phyloP scores from a whole-genome alignment of 495 filamentous ascomycete genomes.

The Hypoxylon cercidicola region DNA sequence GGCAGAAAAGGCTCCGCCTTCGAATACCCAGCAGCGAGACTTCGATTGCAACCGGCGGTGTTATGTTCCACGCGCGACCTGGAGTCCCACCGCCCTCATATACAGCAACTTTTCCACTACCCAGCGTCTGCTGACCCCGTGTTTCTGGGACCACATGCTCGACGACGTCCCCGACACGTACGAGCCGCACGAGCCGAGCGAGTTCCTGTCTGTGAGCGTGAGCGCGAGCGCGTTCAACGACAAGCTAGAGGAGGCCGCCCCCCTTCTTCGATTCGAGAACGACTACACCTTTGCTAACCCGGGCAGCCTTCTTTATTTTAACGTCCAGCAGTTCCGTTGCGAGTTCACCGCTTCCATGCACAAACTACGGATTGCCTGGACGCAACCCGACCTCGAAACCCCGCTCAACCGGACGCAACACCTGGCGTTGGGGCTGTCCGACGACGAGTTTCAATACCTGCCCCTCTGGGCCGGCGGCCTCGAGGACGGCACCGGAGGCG shows the following conservation, averaged over 20 bases:
- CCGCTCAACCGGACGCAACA: conserved; percentile 44
- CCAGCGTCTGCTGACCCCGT: conserved; percentile 46
- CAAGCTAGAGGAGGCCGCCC: background rate
- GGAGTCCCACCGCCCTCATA: conserved; percentile 19
- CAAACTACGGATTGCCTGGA: conserved; percentile 2
- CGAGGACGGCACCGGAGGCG: conserved; percentile 57
- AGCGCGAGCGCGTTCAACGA: conserved; percentile 4
- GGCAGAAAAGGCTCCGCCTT: conserved; percentile 13
- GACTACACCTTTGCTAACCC: background rate
- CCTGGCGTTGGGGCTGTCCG: conserved; percentile 45
- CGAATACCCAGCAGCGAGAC: background rate
- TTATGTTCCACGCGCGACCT: conserved; percentile 36
- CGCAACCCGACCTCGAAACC: conserved; percentile 30
- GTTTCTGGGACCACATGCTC: conserved; percentile 46
- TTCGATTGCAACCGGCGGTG: conserved; percentile 41
- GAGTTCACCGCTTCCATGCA: conserved; percentile 10
- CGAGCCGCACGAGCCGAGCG: background rate
- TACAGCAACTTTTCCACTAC: conserved; percentile 33
- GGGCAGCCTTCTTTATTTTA: background rate
- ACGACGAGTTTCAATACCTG: conserved; percentile 55
- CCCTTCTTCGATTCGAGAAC: background rate
- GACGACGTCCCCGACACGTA: background rate
- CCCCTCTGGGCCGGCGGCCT: conserved; percentile 60
- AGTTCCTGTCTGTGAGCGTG: background rate
- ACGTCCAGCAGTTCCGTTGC: conserved; percentile 12